Evolutionary conservation across 2,329 filamentous ascomycete species (phyloP).

Genomic region (Fusarium torulosum): DNA sequence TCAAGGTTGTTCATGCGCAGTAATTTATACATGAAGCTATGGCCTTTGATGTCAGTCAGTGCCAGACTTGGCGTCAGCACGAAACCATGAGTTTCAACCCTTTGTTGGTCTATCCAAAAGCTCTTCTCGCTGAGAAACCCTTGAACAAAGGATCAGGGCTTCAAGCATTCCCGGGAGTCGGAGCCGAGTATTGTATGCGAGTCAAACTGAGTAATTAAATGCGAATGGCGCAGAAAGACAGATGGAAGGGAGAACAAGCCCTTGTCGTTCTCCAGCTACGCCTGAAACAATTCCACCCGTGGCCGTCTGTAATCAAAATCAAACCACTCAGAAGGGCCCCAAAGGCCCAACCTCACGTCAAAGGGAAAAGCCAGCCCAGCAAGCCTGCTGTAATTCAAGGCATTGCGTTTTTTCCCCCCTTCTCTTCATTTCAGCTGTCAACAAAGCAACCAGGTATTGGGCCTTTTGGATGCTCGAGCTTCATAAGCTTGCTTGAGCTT

Average conservation of each 20-base stretch:
- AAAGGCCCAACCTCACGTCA: slow-evolving; percentile 19
- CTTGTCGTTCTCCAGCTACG: slow-evolving; percentile 39
- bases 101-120: slow-evolving; percentile 11
- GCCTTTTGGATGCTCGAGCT: slow-evolving; percentile 24
- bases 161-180: slow-evolving; percentile 26
- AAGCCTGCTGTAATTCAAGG: slow-evolving; percentile 10
- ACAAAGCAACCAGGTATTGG: slow-evolving; percentile 5
- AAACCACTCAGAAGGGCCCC: slow-evolving; percentile 34
- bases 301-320: slow-evolving; percentile 37
- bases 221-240: slow-evolving; percentile 12
- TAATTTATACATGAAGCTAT: slow-evolving; percentile 14
- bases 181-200: slow-evolving; percentile 26
- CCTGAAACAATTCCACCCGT: slow-evolving; percentile 42
- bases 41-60: slow-evolving; percentile 11
- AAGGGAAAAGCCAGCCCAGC: slow-evolving; percentile 8
- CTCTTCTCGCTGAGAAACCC: slow-evolving; percentile 11
- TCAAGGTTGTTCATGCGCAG: slow-evolving; percentile 27
- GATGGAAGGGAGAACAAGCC: slow-evolving; percentile 40
- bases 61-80: slow-evolving; percentile 7
- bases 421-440: slow-evolving; percentile 30
- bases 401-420: slow-evolving; percentile 25
- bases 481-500: slow-evolving; percentile 26
- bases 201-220: slow-evolving; percentile 22
- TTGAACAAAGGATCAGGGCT: slow-evolving; percentile 22
- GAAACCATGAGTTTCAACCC: slow-evolving; percentile 1